A percentile compares a stretch with the other conserved stretches of the same genome.
phyloP scores from a whole-genome alignment of 2,329 filamentous ascomycete genomes.

The Exophiala calicioides region DNA sequence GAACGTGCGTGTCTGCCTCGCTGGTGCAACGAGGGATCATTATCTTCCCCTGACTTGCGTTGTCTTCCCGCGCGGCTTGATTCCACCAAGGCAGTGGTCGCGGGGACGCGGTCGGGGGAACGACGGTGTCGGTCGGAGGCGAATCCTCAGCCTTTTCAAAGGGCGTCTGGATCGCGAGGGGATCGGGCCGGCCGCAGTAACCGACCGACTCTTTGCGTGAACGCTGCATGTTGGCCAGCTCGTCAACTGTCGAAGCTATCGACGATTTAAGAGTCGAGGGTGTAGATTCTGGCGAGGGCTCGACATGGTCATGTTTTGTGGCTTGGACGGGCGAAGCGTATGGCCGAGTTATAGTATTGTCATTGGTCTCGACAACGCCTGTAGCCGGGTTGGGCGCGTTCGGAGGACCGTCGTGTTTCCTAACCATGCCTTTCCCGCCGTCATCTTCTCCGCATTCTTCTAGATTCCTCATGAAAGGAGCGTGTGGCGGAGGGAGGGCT shows the following conservation, averaged over 20 bases:
- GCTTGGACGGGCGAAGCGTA: conserved; percentile 9
- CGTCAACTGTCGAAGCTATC: no score
- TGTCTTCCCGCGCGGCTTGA: neutral
- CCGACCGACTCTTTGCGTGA: no score
- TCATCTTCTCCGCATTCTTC: conserved; percentile 15
- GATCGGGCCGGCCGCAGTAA: no score
- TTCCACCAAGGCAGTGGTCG: neutral
- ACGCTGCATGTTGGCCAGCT: no score
- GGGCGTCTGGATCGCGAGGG: no score
- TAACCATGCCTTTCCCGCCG: conserved; percentile 7
- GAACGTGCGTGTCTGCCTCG: conserved; percentile 13
- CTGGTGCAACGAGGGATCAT: conserved; percentile 19
- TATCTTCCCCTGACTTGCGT: neutral
- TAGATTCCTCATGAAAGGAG: conserved; percentile 14
- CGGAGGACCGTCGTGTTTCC: conserved; percentile 5
- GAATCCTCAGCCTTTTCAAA: conserved; percentile 1
- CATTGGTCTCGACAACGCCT: conserved; percentile 10
- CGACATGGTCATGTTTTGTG: conserved; percentile 9
- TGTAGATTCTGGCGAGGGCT: conserved; percentile 9
- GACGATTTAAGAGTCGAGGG: conserved; percentile 9
- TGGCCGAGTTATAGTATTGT: conserved; percentile 9
- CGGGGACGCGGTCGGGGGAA: neutral
- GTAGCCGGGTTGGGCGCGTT: neutral
- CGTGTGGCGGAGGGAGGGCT: neutral
- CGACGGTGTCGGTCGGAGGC: no score